Evolutionary conservation across 345 rosid species (phyloP), one percentile per base, ranked within the genome.

Genomic region (Melastoma malabathricum): DNA sequence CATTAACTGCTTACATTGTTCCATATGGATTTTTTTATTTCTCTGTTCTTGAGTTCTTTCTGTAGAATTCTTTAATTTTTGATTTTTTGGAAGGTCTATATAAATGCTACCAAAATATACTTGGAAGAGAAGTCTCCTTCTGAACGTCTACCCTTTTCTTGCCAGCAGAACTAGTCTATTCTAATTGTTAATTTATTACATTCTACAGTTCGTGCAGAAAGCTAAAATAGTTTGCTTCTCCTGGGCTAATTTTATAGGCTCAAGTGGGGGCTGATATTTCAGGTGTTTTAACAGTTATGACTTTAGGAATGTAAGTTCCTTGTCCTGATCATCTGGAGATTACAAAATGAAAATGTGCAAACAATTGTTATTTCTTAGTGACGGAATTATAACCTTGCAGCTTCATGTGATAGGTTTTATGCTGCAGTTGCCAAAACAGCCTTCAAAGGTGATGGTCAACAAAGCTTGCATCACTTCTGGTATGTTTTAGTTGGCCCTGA

Each of bases 271-370:
- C 79, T 58, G 83, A 44, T 58, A 78, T 86, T 63, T 92, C 98
- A 55, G 98, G 98, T 50, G 90, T 92, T 72, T 70, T 92, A 74
- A 78, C 98, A 19, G 98, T 92, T 64, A 92, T 87, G 97, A 79
- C 95, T 51, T 56, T 92, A 72, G 98, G 96, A 80, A 92, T 92
- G 98, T 87, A 80, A 77, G 81, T 72, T 45, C 46, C 52, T 62
- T 47, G 18, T 16, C 61, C 46, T 27, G 54, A 19, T 27, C 31
- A 27, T 6, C 31, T 6, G 6, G 6, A 27, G 31, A 27, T 27
- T 27, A 27, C 31, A 27, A 27, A 27, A 27, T 27, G 31, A 27
- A 27, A 6, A 27, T 27, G 6, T 27, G 31, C 31, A 27, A 27
- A 27, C 41, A 50, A 27, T n/a, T 1, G n/a, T 50, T 50, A 14